Base-by-base conservation (phyloP, 768 basidiomycete species). In the Piloderma croceum region DNA sequence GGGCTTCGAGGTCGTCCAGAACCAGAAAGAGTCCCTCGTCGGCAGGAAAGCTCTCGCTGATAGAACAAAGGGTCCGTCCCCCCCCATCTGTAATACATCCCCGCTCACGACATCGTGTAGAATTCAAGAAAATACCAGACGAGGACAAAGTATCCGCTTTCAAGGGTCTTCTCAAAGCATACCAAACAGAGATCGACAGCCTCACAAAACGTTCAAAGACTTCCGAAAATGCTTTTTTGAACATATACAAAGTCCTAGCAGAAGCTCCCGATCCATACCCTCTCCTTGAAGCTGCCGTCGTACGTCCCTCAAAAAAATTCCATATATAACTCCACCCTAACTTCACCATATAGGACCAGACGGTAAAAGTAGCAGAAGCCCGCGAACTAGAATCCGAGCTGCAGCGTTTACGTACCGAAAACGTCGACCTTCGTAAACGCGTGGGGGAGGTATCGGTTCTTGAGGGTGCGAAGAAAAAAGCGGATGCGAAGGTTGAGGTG, bases 201-300 rank as follows among this genome's bases (percentile, higher is more conserved):
- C 79, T 99, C 48, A 98, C 94, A 0, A 86, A 89, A 50, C 84
- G 96, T 7, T 89, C 84, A 27, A 97, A 97, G 58, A 64, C 76
- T 18, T 86, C 92, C 7, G 96, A 99, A 70, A 93, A 87, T 53
- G 89, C 92, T 1, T 98, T 99, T 63, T 70, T 98, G n/a, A 90
- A 82, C 52, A 84, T 93, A 15, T 98, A 98, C 73, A 98, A 98
- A 59, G 79, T 94, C 17, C 65, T 99, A 6, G 92, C 94, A 0
- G 96, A 99, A 55, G 94, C 90, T 3, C 96, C 94, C 0, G 96
- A 99, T 59, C 96, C 96, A 12, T 96, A 94, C 58, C 96, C 96
- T 7, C 71, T 98, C 6, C 79, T 99, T 11, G 94, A 99, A 55
- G 90, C 83, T 10, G 93, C 91, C 9, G 88, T 98, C 22, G 89